A percentile compares a stretch with the other conserved stretches of the same genome.
phyloP scores from a whole-genome alignment of 1,284 basidiomycete genomes.

The Leccinum fallax region DNA sequence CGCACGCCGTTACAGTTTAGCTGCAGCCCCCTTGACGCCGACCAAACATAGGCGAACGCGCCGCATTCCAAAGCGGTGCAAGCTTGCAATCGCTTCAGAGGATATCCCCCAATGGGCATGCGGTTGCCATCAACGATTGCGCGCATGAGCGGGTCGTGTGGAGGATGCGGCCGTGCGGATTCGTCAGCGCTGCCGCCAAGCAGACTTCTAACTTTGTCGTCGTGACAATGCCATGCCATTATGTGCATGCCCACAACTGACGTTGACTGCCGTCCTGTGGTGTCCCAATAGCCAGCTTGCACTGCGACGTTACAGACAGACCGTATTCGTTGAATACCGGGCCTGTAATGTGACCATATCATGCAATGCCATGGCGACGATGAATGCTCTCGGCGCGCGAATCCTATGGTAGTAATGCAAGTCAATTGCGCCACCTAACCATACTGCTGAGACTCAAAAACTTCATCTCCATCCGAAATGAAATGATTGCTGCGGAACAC shows the following conservation, averaged over 20 bases:
- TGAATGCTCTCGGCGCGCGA: background rate
- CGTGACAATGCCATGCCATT: background rate
- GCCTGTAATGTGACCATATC: background rate
- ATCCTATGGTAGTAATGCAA: too few species aligned
- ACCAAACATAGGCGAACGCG: background rate
- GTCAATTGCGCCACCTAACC: too few species aligned
- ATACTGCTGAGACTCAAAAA: background rate
- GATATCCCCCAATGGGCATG: background rate
- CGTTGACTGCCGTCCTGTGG: background rate
- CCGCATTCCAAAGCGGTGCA: slow-evolving; percentile 6
- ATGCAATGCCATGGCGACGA: too few species aligned
- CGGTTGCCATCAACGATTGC: slow-evolving; percentile 3
- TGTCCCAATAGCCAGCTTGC: background rate
- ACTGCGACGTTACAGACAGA: background rate
- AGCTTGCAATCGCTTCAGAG: background rate
- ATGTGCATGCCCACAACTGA: background rate
- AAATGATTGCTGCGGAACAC: slow-evolving; percentile 21
- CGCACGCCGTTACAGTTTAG: background rate
- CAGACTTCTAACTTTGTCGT: background rate
- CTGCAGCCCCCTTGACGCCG: background rate
- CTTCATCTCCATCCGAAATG: background rate
- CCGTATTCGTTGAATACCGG: background rate
- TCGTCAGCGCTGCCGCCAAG: background rate
- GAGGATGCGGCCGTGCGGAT: background rate
- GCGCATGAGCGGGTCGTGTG: background rate